Evolutionary conservation across 805 yeast species (phyloP).

Genomic region (Kazachstania taianensis): DNA sequence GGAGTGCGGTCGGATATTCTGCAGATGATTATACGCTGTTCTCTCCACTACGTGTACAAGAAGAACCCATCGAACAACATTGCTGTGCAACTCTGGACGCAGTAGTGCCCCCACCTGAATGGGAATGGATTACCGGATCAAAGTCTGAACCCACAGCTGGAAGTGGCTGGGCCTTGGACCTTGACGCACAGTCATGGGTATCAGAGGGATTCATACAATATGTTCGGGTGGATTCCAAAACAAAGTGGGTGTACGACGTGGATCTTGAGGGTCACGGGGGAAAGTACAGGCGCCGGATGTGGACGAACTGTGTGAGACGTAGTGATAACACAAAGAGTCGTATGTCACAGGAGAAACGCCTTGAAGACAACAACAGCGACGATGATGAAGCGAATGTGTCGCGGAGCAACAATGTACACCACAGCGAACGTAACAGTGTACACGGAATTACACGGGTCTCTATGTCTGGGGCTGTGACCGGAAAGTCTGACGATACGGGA

Average conservation of each 20-base stretch:
- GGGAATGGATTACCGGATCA: conserved; percentile 39
- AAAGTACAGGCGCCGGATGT: conserved; percentile 51
- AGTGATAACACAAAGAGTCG: background rate
- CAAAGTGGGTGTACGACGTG: conserved; percentile 79
- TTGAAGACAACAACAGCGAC: background rate
- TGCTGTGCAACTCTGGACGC: conserved; percentile 21
- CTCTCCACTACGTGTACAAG: conserved; percentile 31
- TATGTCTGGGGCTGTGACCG: conserved; percentile 12
- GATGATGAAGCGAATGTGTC: background rate
- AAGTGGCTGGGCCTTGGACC: conserved; percentile 65
- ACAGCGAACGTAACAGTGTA: conserved; percentile 1
- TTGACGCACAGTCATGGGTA: conserved; percentile 58
- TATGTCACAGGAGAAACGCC: background rate
- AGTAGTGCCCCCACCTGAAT: conserved; percentile 48
- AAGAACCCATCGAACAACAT: conserved; percentile 12
- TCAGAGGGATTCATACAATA: conserved; percentile 40
- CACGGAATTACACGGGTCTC: conserved; percentile 22
- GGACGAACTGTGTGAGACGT: conserved; percentile 40
- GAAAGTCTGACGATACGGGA: background rate
- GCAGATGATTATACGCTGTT: conserved; percentile 45
- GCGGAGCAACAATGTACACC: background rate
- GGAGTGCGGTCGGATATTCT: conserved; percentile 56
- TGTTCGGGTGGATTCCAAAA: conserved; percentile 56
- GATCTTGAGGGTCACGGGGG: conserved; percentile 26
- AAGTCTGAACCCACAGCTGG: too few species aligned